phyloP scores from a whole-genome alignment of 371 early-diverging fungal genomes.

The Blastocladiella emersonii region DNA sequence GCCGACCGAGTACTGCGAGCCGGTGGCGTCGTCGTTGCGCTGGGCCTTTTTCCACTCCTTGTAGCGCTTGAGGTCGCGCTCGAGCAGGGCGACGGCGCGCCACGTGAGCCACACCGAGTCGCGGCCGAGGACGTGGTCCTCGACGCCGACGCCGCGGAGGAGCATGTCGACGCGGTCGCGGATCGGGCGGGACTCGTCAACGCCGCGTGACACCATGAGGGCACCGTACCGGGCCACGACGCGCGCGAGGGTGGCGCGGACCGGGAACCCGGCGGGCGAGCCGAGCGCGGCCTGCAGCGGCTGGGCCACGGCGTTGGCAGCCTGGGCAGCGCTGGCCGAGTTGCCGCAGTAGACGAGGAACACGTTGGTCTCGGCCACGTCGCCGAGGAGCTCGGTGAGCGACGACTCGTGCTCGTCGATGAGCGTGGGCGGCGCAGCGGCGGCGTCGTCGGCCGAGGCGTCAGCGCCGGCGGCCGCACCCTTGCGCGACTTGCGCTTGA shows the following conservation, averaged over 20 bases:
- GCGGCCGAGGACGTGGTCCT: background rate
- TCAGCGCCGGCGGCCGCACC: background rate
- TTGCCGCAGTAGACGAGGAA: background rate
- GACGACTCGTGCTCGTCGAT: background rate
- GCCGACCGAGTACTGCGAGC: background rate
- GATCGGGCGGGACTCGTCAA: constrained; percentile 1
- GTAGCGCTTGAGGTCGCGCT: constrained; percentile 1
- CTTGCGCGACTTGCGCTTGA: constrained; percentile 14
- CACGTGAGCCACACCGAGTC: background rate
- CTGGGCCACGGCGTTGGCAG: background rate
- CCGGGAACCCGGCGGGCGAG: background rate
- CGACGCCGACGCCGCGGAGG: background rate
- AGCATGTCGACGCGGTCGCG: background rate
- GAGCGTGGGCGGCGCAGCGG: background rate
- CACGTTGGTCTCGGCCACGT: constrained; percentile 3
- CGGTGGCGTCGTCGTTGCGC: background rate
- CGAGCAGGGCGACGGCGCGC: background rate
- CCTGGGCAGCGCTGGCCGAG: background rate
- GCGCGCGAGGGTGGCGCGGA: background rate
- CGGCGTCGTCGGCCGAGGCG: background rate
- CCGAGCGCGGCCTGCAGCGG: background rate
- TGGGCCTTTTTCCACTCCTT: constrained; percentile 4
- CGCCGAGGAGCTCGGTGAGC: constrained; percentile 4
- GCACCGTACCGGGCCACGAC: background rate
- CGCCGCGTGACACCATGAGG: background rate